Percentiles rank a stretch among this genome's conserved stretches.
phyloP scores from a whole-genome alignment of 2,329 filamentous ascomycete species.

The Aspergillus terreus region DNA sequence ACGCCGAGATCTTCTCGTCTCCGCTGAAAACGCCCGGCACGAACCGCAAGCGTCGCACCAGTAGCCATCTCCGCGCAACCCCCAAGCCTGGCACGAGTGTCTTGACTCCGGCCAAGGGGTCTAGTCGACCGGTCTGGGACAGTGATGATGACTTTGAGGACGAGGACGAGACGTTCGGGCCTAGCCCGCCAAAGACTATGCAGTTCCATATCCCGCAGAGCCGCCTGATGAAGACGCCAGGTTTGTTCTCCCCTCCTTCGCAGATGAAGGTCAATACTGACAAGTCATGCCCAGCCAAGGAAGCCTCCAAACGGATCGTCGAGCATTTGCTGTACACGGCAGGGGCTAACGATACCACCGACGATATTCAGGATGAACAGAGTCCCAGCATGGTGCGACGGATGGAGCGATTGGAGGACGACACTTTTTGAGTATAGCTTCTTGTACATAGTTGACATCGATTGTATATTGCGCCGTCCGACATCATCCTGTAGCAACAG shows the following conservation, averaged over 20 bases:
- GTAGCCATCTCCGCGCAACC: slow-evolving; percentile 40
- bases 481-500: no score
- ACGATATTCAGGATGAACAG: slow-evolving; percentile 35
- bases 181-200: slow-evolving; percentile 80
- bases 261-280: neutral
- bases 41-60: slow-evolving; percentile 43
- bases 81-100: slow-evolving; percentile 80
- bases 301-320: slow-evolving; percentile 49
- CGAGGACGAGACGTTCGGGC: slow-evolving; percentile 59
- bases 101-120: slow-evolving; percentile 62
- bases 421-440: slow-evolving; percentile 34
- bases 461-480: neutral
- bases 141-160: slow-evolving; percentile 63
- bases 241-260: slow-evolving; percentile 24
- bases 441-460: neutral
- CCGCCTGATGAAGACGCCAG: slow-evolving; percentile 47
- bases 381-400: slow-evolving; percentile 46
- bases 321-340: slow-evolving; percentile 46
- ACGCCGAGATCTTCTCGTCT: slow-evolving; percentile 80
- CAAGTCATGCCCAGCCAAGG: slow-evolving; percentile 35
- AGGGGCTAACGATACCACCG: slow-evolving; percentile 38
- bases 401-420: slow-evolving; percentile 41
- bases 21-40: slow-evolving; percentile 53
- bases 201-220: slow-evolving; percentile 51
- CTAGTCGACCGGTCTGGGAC: slow-evolving; percentile 58